Base-by-base conservation (phyloP, 495 filamentous ascomycete genomes). In the Penicillium bovifimosum region DNA sequence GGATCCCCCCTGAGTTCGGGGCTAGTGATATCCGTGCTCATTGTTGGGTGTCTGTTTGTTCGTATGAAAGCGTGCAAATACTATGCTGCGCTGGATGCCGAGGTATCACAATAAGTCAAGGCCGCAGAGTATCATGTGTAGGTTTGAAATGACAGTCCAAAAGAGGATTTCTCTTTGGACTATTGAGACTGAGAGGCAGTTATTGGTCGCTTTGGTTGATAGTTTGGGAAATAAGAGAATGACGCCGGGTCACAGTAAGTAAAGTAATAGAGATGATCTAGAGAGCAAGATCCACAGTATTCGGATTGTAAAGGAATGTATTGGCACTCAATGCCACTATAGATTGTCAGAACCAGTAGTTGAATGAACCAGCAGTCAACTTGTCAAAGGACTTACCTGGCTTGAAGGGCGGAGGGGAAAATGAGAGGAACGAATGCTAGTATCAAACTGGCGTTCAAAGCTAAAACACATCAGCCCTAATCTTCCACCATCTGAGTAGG, bases 251-350 rank as follows among this genome's bases (percentile, higher is more conserved):
- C 48, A 26, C 11, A 41, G 41, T 16, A 51, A 56, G 41, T 56
- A 40, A 44, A 41, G 50, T 18, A 57, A 59, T 55, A 42, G 33
- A 46, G 17, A 24, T 10, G 46, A 39, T 24, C 36, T 49, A 54
- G 48, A 42, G 54, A 57, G 47, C 29, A 28, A 31, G 14, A 42
- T 49, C 32, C 43, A 50, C 46, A 38, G 55, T 42, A 54, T 41
- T 50, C 41, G 53, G 43, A 43, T 53, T 35, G 58, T 41, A 54
- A 65, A 69, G 31, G 57, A 63, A 60, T 56, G 60, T 13, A 65
- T 61, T 31, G 64, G 63, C 68, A 70, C 50, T 73, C 70, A 73
- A 72, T 70, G 65, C 67, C 70, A 60, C 60, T 65, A 50, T 50
- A 26, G 33, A 36, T 34, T 9, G 42, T 48, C 48, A 52, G 43